Conservation (phyloP, 2,329 filamentous ascomycete genomes). For the Colletotrichum simmondsii region DNA sequence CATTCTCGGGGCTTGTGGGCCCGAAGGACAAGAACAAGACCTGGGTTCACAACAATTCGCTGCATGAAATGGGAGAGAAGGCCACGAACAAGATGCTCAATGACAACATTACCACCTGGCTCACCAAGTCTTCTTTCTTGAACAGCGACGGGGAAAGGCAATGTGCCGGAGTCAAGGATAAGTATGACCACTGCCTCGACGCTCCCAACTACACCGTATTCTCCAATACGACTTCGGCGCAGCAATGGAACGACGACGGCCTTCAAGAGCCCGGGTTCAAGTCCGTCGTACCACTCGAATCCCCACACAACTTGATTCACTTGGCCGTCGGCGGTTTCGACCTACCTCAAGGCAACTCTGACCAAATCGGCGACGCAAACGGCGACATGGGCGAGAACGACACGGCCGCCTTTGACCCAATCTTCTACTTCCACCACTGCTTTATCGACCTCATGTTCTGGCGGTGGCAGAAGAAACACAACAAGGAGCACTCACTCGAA, state of each 20-base stretch:
- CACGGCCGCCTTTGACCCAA: constrained; percentile 48
- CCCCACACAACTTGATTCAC: constrained; percentile 42
- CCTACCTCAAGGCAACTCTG: background rate
- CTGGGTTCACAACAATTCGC: constrained; percentile 23
- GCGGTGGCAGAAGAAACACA: constrained; percentile 41
- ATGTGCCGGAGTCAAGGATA: constrained; percentile 16
- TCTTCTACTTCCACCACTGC: constrained; percentile 46
- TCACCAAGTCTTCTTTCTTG: constrained; percentile 7
- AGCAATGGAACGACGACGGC: constrained; percentile 28
- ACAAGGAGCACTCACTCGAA: constrained; percentile 1
- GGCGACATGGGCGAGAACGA: constrained; percentile 48
- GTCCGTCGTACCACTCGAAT: constrained; percentile 39
- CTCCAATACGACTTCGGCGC: constrained; percentile 42
- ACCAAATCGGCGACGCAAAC: constrained; percentile 38
- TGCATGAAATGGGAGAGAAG: constrained; percentile 4
- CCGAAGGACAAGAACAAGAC: constrained; percentile 5
- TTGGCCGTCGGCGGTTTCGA: constrained; percentile 42
- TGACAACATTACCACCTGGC: constrained; percentile 38
- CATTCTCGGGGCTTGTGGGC: constrained; percentile 40
- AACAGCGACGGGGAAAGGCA: background rate
- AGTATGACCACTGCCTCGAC: constrained; percentile 38
- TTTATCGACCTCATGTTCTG: constrained; percentile 45
- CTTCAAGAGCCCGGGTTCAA: constrained; percentile 22
- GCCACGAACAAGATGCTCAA: constrained; percentile 38
- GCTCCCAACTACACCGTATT: constrained; percentile 47